Percentiles rank a stretch among this genome's conserved stretches.
Evolutionary conservation across 495 filamentous ascomycete genomes (phyloP).

Genomic region (Penicillium parvum): DNA sequence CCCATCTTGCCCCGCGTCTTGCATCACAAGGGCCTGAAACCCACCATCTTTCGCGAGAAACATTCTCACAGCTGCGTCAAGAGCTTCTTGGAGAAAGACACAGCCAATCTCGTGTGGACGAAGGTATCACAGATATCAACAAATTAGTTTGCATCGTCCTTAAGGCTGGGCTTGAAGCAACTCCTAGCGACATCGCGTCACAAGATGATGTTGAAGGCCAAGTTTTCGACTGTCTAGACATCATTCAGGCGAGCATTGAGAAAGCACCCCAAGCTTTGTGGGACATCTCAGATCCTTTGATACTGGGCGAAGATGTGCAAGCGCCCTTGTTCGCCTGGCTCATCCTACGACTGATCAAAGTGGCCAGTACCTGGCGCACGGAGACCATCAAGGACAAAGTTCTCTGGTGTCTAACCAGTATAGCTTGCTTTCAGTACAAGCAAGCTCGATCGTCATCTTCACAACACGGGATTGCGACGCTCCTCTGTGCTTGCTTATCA

Average conservation of each 20-base stretch:
- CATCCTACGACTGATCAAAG: slow-evolving; percentile 34
- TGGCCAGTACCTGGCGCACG: slow-evolving; percentile 24
- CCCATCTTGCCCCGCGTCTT: slow-evolving; percentile 52
- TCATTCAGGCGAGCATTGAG: slow-evolving; percentile 65
- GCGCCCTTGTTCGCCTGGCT: slow-evolving; percentile 81
- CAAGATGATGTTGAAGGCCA: slow-evolving; percentile 55
- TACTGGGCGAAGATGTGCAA: slow-evolving; percentile 43
- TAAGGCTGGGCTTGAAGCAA: slow-evolving; percentile 69
- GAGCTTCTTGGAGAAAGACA: slow-evolving; percentile 54
- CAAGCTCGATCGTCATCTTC: slow-evolving; percentile 28
- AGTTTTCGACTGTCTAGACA: slow-evolving; percentile 62
- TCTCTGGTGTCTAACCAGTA: slow-evolving; percentile 25
- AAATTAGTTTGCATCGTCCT: slow-evolving; percentile 80
- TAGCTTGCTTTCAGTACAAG: slow-evolving; percentile 34
- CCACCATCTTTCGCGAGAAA: slow-evolving; percentile 44
- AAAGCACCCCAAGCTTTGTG: slow-evolving; percentile 71
- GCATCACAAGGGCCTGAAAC: slow-evolving; percentile 39
- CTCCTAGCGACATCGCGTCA: slow-evolving; percentile 46
- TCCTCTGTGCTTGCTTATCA: slow-evolving; percentile 32
- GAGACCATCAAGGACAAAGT: slow-evolving; percentile 28
- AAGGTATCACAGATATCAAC: slow-evolving; percentile 69
- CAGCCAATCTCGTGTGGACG: slow-evolving; percentile 46
- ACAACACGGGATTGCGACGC: slow-evolving; percentile 26
- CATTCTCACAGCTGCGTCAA: slow-evolving; percentile 59
- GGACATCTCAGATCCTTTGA: slow-evolving; percentile 35